phyloP scores from a whole-genome alignment of 805 yeast genomes.

The Metschnikowia chrysomelidarum region DNA sequence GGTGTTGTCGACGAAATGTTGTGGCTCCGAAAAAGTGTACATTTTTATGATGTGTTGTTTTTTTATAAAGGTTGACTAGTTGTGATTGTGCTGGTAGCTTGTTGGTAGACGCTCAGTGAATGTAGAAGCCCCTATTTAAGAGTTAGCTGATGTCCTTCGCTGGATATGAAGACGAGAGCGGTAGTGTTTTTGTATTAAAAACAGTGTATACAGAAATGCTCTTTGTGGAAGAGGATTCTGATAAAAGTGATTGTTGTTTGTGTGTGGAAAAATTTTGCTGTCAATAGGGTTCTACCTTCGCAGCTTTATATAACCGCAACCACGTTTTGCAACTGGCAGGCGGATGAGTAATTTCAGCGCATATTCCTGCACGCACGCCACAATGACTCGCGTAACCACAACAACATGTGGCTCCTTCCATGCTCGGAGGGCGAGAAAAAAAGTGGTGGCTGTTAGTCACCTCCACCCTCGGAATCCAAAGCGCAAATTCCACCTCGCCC shows the following conservation, averaged over 20 bases:
- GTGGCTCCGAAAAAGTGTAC: constrained; percentile 18
- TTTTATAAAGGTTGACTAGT: background rate
- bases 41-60: constrained; percentile 8
- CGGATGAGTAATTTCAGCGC: constrained; percentile 11
- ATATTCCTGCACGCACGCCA: constrained; percentile 6
- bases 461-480: too few relatives aligned
- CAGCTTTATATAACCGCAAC: constrained; percentile 9
- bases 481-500: too few relatives aligned
- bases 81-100: background rate
- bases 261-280: background rate
- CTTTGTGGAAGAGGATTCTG: background rate
- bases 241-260: constrained; percentile 1
- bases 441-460: constrained; percentile 10
- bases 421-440: too few relatives aligned
- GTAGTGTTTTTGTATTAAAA: background rate
- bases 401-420: constrained; percentile 7
- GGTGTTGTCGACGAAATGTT: constrained; percentile 17
- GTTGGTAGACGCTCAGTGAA: too few relatives aligned
- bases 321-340: constrained; percentile 15
- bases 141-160: too few relatives aligned
- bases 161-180: too few relatives aligned
- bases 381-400: constrained; percentile 11
- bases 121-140: too few relatives aligned
- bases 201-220: background rate
- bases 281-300: too few relatives aligned